These are phyloP conservation scores for Firmiana major DNA, from an alignment of 345 rosid species.

Conservation along the genomic window DNA sequence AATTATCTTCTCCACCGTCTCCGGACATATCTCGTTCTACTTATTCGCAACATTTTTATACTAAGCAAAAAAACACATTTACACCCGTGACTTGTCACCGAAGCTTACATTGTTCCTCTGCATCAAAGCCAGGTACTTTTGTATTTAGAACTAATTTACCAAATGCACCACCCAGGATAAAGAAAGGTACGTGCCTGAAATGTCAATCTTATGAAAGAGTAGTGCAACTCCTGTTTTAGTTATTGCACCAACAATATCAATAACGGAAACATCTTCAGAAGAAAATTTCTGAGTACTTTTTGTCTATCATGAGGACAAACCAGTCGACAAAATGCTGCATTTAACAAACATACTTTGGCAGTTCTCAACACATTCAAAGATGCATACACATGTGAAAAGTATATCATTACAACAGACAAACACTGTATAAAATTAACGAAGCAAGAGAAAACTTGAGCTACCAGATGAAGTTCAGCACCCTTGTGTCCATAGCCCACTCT, in stretches of 20 bases:
- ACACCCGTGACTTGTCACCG: slow-evolving; percentile 50
- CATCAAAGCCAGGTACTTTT: slow-evolving; percentile 5
- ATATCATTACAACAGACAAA: background rate
- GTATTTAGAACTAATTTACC: background rate
- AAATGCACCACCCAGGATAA: slow-evolving; percentile 4
- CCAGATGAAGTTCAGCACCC: background rate
- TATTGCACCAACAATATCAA: background rate
- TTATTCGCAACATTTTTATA: too few relatives aligned
- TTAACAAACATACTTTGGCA: background rate
- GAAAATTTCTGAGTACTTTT: background rate
- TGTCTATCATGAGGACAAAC: background rate
- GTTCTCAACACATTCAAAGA: background rate
- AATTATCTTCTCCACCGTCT: too few relatives aligned
- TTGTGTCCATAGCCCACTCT: too few relatives aligned
- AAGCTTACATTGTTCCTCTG: slow-evolving; percentile 60
- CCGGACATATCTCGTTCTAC: too few relatives aligned
- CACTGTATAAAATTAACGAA: background rate
- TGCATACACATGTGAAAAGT: background rate
- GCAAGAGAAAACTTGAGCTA: background rate
- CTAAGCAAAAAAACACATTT: too few relatives aligned
- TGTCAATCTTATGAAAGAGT: background rate
- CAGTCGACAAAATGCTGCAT: background rate
- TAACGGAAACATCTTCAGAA: slow-evolving; percentile 10
- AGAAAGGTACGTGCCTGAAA: background rate
- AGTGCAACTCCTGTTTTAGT: background rate